Evolutionary conservation across 495 filamentous ascomycete genomes (phyloP).

Genomic region (Podospora anserina): DNA sequence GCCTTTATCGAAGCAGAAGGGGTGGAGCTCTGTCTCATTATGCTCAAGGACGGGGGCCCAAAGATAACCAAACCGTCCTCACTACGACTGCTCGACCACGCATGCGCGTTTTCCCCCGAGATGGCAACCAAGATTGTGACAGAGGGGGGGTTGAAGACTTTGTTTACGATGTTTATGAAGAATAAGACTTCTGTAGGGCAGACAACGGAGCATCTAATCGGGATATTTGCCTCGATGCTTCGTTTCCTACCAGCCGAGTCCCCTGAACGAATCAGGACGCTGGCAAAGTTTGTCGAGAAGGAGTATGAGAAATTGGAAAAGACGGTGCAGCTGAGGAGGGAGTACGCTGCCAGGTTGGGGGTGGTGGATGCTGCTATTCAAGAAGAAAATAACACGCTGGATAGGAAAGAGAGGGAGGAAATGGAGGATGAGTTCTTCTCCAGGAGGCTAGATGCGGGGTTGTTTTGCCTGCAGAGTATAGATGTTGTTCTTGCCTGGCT

Average conservation of each 20-base stretch:
- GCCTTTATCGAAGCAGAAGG: constrained; percentile 90
- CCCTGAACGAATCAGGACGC: constrained; percentile 70
- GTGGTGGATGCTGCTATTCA: constrained; percentile 65
- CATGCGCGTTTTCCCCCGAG: constrained; percentile 55
- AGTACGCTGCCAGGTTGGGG: constrained; percentile 63
- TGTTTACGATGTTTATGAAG: constrained; percentile 90
- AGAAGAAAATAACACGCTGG: constrained; percentile 47
- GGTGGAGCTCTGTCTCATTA: constrained; percentile 84
- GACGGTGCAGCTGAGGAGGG: constrained; percentile 65
- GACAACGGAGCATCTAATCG: constrained; percentile 78
- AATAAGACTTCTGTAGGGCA: constrained; percentile 59
- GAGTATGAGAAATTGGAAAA: constrained; percentile 81
- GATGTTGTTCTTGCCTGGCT: constrained; percentile 92
- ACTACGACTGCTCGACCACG: constrained; percentile 81
- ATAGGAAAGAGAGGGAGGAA: constrained; percentile 63
- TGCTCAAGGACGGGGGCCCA: constrained; percentile 57
- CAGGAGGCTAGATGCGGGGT: constrained; percentile 75
- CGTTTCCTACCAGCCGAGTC: constrained; percentile 76
- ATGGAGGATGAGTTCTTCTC: constrained; percentile 67
- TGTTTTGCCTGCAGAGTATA: constrained; percentile 81
- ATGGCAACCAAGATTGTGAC: constrained; percentile 78
- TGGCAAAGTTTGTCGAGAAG: constrained; percentile 95
- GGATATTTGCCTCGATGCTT: constrained; percentile 82
- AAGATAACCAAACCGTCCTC: constrained; percentile 77
- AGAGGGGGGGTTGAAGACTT: constrained; percentile 75